phyloP scores from a whole-genome alignment of 2,329 filamentous ascomycete genomes.

The Nothopassalora personata region DNA sequence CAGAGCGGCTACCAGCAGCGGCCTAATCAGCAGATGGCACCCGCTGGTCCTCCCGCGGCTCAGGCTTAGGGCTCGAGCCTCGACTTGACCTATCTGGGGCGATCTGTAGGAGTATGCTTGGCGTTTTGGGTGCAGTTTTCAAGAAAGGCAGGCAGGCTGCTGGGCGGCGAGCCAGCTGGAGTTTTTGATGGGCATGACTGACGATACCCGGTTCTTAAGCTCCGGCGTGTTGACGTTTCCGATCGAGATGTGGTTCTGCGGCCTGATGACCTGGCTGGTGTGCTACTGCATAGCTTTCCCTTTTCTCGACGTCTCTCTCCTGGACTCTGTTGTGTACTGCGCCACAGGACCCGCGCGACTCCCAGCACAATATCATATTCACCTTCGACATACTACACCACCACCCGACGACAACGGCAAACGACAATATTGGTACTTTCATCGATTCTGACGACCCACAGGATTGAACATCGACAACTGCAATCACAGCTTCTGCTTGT shows the following conservation, averaged over 20 bases:
- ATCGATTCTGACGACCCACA: slow-evolving; percentile 21
- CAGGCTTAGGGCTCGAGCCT: slow-evolving; percentile 24
- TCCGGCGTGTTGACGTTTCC: slow-evolving; percentile 21
- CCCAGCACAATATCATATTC: not conserved
- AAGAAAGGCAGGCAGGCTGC: slow-evolving; percentile 16
- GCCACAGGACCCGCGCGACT: slow-evolving; percentile 5
- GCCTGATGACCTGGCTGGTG: slow-evolving; percentile 10
- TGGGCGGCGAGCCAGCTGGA: slow-evolving; percentile 28
- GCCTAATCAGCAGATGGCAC: slow-evolving; percentile 26
- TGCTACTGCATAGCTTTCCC: slow-evolving; percentile 12
- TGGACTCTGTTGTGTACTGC: slow-evolving; percentile 2
- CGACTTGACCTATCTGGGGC: slow-evolving; percentile 15
- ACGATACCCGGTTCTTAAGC: slow-evolving; percentile 28
- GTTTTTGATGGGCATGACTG: slow-evolving; percentile 25
- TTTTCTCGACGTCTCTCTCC: slow-evolving; percentile 15
- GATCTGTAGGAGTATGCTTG: slow-evolving; percentile 22
- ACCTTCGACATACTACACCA: slow-evolving; percentile 1
- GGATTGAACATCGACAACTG: slow-evolving; percentile 12
- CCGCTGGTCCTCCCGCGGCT: slow-evolving; percentile 26
- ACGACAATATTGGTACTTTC: slow-evolving; percentile 4
- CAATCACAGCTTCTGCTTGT: slow-evolving; percentile 14
- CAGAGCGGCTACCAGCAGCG: slow-evolving; percentile 29
- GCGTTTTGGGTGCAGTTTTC: slow-evolving; percentile 19
- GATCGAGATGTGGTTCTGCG: slow-evolving; percentile 16
- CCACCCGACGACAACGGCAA: slow-evolving; percentile 3